Conservation (phyloP, 1,284 basidiomycete genomes). For the Cryptococcus maquisensis region DNA sequence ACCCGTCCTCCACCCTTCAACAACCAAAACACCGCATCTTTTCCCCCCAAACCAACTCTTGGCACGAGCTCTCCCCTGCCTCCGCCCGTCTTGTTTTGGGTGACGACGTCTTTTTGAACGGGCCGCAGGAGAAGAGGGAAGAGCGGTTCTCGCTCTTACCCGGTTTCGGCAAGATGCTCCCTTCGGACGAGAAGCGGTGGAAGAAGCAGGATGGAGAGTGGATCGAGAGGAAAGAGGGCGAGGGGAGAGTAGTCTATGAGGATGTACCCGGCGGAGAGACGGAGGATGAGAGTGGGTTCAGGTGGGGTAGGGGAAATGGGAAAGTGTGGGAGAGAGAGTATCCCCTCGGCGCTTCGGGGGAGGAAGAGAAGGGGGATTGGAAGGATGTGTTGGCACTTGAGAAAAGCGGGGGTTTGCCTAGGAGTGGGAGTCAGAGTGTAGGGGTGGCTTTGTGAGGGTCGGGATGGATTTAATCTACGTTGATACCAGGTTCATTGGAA, state of each 20-base stretch:
- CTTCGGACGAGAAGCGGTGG: not conserved
- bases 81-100: slow-evolving; percentile 38
- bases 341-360: slow-evolving; percentile 1
- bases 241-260: not conserved
- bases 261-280: slow-evolving; percentile 1
- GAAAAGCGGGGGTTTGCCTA: not conserved
- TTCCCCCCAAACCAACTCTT: slow-evolving; percentile 26
- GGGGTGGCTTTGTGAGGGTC: not conserved
- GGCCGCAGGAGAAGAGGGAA: slow-evolving; percentile 23
- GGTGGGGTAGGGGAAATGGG: slow-evolving; percentile 7
- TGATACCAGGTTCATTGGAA: no score
- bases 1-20: slow-evolving; percentile 34
- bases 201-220: not conserved
- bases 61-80: slow-evolving; percentile 40
- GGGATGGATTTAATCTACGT: no score
- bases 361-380: slow-evolving; percentile 14
- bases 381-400: slow-evolving; percentile 7
- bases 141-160: slow-evolving; percentile 18
- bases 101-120: slow-evolving; percentile 28
- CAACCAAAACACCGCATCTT: slow-evolving; percentile 38
- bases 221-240: not conserved
- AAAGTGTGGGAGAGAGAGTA: slow-evolving; percentile 21
- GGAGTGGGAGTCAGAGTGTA: not conserved
- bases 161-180: slow-evolving; percentile 11
- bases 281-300: slow-evolving; percentile 8